Conservation (phyloP, 306 rosid species). For the Quercus aquifolioides region DNA sequence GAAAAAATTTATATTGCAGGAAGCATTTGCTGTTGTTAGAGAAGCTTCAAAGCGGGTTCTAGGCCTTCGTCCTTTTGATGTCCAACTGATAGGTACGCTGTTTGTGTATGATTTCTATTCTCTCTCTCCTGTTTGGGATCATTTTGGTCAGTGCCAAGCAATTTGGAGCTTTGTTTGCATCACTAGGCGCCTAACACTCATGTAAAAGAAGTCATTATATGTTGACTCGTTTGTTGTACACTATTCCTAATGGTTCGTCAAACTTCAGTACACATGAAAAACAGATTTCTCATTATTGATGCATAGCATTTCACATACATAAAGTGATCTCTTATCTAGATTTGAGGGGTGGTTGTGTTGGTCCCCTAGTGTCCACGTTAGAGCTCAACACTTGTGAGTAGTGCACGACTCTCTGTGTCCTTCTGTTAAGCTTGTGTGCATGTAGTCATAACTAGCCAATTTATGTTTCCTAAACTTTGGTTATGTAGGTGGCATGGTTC, state of each 20-base stretch:
- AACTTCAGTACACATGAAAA: not conserved
- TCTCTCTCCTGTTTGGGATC: not conserved
- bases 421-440: not conserved
- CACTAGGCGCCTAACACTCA: not conserved
- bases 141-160: not conserved
- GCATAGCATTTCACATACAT: not conserved
- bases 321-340: not conserved
- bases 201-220: not conserved
- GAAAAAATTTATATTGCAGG: constrained; percentile 39
- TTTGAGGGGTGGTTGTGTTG: not conserved
- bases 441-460: not conserved
- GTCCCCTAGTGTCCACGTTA: not conserved
- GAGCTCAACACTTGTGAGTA: not conserved
- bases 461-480: constrained; percentile 7
- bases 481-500: constrained; percentile 88
- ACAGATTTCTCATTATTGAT: not conserved
- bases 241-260: not conserved
- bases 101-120: not conserved
- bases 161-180: not conserved
- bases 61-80: constrained; percentile 97
- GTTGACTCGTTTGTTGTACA: not conserved
- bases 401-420: not conserved
- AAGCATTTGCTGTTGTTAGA: constrained; percentile 92
- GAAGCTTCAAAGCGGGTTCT: constrained; percentile 92
- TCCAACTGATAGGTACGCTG: constrained; percentile 71